Conservation (phyloP, 2,329 filamentous ascomycete species). For the Colletotrichum incanum region DNA sequence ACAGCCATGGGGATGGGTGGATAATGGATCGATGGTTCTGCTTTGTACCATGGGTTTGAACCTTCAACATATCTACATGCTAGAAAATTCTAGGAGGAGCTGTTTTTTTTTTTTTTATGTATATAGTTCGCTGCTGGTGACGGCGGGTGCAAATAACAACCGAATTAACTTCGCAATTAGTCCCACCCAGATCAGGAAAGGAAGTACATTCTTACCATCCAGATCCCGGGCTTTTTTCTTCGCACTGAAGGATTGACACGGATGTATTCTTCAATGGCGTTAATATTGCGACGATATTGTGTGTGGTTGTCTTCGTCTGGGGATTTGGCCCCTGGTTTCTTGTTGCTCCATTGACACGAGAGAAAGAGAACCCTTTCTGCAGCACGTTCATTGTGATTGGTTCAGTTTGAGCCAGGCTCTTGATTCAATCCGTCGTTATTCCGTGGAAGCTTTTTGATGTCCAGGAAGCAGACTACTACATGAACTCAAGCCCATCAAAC, state of each 20-base stretch:
- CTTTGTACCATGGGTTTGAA: neutral
- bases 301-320: constrained; percentile 55
- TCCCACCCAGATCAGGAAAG: neutral
- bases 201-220: constrained; percentile 43
- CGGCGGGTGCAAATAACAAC: constrained; percentile 26
- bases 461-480: constrained; percentile 49
- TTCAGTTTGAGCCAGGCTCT: constrained; percentile 17
- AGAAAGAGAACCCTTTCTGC: constrained; percentile 53
- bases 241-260: constrained; percentile 47
- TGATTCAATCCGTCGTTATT: constrained; percentile 46
- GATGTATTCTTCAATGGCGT: constrained; percentile 50
- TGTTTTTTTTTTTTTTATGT: constrained; percentile 8
- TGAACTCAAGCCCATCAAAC: constrained; percentile 50
- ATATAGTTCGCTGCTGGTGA: constrained; percentile 32
- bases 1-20: neutral
- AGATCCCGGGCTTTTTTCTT: constrained; percentile 47
- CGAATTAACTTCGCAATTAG: constrained; percentile 5
- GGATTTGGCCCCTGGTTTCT: constrained; percentile 38
- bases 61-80: neutral
- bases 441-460: constrained; percentile 47
- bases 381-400: neutral
- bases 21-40: neutral
- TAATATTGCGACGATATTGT: constrained; percentile 52
- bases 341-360: constrained; percentile 54
- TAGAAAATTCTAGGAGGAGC: too few species aligned